These are phyloP conservation scores for Stephania japonica DNA, from an alignment of 164 flowering plant species.

Conservation along the genomic window DNA sequence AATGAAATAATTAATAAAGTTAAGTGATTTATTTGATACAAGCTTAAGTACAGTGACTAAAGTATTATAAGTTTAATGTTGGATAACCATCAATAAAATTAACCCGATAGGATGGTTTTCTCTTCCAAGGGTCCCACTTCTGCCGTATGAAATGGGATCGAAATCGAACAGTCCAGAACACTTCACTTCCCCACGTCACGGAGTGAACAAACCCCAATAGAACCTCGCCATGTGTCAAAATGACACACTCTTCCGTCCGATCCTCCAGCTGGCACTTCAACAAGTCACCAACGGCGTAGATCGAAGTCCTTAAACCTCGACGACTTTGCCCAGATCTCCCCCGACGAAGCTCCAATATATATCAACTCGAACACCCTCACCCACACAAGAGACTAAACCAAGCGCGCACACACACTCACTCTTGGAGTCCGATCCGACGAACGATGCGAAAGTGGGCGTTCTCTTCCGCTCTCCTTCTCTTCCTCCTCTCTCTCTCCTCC, in stretches of 20 bases:
- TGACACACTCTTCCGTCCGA: slow-evolving; percentile 23
- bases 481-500: slow-evolving; percentile 60
- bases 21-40: too few species aligned
- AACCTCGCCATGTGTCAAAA: slow-evolving; percentile 22
- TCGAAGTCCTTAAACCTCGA: neutral
- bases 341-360: neutral
- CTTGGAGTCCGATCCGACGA: neutral
- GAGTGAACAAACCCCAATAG: neutral
- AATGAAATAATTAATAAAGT: too few species aligned
- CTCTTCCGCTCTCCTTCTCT: slow-evolving; percentile 59
- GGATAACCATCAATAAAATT: too few species aligned
- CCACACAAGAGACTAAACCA: slow-evolving; percentile 22
- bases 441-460: slow-evolving; percentile 86
- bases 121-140: too few species aligned
- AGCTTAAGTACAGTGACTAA: too few species aligned
- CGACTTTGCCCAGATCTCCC: neutral
- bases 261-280: slow-evolving; percentile 35
- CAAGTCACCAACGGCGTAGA: slow-evolving; percentile 8
- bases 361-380: neutral
- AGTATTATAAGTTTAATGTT: too few species aligned
- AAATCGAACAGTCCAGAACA: slow-evolving; percentile 7
- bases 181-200: slow-evolving; percentile 38
- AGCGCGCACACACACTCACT: neutral
- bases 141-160: neutral
- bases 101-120: too few species aligned